phyloP scores from a whole-genome alignment of 257 asterid species.

The Nyctanthes arbortristis region DNA sequence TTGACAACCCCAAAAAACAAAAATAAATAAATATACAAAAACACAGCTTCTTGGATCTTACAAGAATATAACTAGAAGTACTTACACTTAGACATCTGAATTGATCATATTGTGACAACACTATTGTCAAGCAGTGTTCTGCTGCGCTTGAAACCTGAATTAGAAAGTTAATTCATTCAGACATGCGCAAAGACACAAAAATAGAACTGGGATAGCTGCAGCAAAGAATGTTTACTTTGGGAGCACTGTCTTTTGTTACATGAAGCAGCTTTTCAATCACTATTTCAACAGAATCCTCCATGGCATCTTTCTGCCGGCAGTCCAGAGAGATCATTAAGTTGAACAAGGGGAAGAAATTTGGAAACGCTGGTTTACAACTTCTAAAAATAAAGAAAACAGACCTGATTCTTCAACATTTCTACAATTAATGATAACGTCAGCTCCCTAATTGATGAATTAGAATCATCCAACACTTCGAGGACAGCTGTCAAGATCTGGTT shows the following conservation, averaged over 20 bases:
- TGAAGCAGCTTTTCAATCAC: constrained; percentile 90
- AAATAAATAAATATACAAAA: too few relatives aligned
- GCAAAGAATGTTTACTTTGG: constrained; percentile 57
- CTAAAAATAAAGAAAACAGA: constrained; percentile 26
- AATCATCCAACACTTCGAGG: constrained; percentile 90
- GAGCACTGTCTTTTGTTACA: constrained; percentile 67
- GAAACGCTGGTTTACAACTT: not conserved
- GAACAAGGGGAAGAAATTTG: not conserved
- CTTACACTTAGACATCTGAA: constrained; percentile 95
- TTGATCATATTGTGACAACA: constrained; percentile 80
- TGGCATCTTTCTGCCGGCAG: constrained; percentile 67
- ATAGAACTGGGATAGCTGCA: constrained; percentile 19
- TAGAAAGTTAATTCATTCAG: constrained; percentile 25
- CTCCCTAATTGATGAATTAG: constrained; percentile 81
- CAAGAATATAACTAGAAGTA: not conserved
- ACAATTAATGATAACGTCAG: constrained; percentile 66
- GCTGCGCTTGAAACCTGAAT: constrained; percentile 84
- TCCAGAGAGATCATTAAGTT: constrained; percentile 11
- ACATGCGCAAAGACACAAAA: not conserved
- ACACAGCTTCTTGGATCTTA: not conserved
- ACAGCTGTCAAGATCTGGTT: constrained; percentile 90
- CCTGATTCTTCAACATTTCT: constrained; percentile 98
- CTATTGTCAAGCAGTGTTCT: constrained; percentile 82
- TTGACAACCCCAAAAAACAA: not conserved
- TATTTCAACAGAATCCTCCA: constrained; percentile 96